A percentile compares a stretch with the other conserved stretches of the same genome.
Conservation (phyloP, 2,329 filamentous ascomycete genomes). For the Exophiala sp. region DNA sequence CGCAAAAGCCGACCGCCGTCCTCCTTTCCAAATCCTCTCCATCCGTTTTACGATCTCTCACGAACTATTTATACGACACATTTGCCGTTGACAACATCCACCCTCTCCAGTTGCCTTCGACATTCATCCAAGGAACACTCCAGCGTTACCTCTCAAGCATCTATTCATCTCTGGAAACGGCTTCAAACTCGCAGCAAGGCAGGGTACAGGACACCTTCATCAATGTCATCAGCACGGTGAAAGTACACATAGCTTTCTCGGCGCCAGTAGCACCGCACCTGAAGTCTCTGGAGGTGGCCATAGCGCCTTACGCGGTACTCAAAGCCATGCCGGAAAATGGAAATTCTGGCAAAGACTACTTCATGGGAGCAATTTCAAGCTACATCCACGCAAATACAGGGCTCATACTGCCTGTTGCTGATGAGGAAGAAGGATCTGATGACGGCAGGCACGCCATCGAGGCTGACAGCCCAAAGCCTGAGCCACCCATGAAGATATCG, state of each 20-base stretch:
- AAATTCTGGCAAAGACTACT: background rate
- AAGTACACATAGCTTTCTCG: conserved; percentile 21
- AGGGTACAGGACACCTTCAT: background rate
- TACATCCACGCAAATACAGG: conserved; percentile 15
- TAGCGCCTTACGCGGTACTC: conserved; percentile 15
- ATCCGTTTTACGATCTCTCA: conserved; percentile 8
- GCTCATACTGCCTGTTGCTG: conserved; percentile 1
- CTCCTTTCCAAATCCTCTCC: conserved; percentile 19
- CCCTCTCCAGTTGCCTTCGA: conserved; percentile 15
- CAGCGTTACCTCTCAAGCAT: conserved; percentile 12
- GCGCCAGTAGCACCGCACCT: conserved; percentile 21
- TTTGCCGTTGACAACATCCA: conserved; percentile 16
- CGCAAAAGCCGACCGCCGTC: conserved; percentile 3
- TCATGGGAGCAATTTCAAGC: conserved; percentile 12
- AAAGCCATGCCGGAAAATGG: background rate
- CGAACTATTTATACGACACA: conserved; percentile 10
- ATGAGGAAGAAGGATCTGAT: background rate
- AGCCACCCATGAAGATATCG: conserved; percentile 21
- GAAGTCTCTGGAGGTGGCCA: conserved; percentile 21
- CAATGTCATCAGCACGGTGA: conserved; percentile 18
- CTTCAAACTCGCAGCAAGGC: background rate
- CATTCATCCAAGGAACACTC: conserved; percentile 14
- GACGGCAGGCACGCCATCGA: background rate
- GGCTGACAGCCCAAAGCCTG: background rate
- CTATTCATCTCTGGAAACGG: background rate